Evolutionary conservation across 2,329 filamentous ascomycete species (phyloP).

Genomic region (Fusarium sororula): DNA sequence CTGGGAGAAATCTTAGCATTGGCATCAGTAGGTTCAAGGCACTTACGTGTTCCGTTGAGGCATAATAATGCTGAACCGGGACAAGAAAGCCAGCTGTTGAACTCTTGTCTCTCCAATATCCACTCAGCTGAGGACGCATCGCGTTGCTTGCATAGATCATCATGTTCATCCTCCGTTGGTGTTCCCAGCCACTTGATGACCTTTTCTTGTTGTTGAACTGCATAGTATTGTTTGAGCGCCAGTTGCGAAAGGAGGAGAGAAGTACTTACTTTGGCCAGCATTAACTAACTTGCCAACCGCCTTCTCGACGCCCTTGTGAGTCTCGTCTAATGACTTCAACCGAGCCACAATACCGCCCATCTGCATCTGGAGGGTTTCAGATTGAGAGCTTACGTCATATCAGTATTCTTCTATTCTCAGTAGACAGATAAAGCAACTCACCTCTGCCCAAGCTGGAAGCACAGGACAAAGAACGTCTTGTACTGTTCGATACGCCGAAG

Average conservation of each 20-base stretch:
- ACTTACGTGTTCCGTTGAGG: not conserved
- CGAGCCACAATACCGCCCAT: fast-evolving
- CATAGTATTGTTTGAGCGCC: fast-evolving
- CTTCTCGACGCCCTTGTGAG: fast-evolving
- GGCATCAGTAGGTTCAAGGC: fast-evolving
- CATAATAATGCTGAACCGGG: not conserved
- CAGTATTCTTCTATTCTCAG: not conserved
- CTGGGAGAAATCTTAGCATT: fast-evolving
- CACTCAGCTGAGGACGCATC: not conserved
- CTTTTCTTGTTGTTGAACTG: not conserved
- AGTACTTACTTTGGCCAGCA: not conserved
- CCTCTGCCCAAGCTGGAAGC: not conserved
- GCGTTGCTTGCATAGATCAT: not conserved
- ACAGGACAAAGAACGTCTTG: not conserved
- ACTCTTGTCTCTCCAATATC: not conserved
- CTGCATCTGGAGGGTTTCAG: fast-evolving
- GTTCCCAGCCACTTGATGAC: not conserved
- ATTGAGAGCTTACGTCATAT: not conserved
- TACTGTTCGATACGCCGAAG: not conserved
- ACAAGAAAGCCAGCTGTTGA: not conserved
- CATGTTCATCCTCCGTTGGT: not conserved
- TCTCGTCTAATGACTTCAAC: fast-evolving
- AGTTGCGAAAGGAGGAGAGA: fast-evolving
- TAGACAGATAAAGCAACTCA: too few relatives aligned
- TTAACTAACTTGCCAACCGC: fast-evolving